Evolutionary conservation across 2,329 filamentous ascomycete species (phyloP).

Genomic region (Aphanocladium album): DNA sequence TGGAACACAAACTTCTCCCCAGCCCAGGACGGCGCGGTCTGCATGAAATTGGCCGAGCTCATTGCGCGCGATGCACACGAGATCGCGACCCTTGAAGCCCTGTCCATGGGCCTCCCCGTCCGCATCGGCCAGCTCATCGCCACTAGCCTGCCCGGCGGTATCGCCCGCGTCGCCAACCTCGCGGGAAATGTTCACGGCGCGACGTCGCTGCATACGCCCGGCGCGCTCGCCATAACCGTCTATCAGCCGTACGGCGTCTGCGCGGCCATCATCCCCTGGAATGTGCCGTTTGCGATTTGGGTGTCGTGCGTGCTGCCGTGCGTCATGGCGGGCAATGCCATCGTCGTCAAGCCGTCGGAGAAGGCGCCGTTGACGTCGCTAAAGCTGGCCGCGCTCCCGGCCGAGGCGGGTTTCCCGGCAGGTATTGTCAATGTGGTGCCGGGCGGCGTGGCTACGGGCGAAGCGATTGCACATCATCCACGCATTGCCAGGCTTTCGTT

Average conservation of each 20-base stretch:
- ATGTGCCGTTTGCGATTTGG: slow-evolving; percentile 66
- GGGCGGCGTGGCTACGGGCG: slow-evolving; percentile 61
- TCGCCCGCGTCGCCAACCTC: slow-evolving; percentile 64
- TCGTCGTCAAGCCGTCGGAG: slow-evolving; percentile 58
- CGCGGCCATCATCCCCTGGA: slow-evolving; percentile 68
- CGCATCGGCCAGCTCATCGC: background rate
- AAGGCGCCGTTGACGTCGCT: slow-evolving; percentile 57
- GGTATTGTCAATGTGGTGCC: slow-evolving; percentile 70
- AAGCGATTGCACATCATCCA: slow-evolving; percentile 59
- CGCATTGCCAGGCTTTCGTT: slow-evolving; percentile 70
- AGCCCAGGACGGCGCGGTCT: slow-evolving; percentile 8
- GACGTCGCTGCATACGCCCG: slow-evolving; percentile 56
- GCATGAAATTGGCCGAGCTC: slow-evolving; percentile 15
- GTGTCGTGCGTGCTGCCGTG: slow-evolving; percentile 68
- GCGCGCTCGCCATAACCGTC: slow-evolving; percentile 63
- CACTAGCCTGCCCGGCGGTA: slow-evolving; percentile 23
- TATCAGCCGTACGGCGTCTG: slow-evolving; percentile 67
- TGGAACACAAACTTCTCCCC: slow-evolving; percentile 9
- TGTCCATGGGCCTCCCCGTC: slow-evolving; percentile 16
- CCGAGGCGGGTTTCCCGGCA: slow-evolving; percentile 67
- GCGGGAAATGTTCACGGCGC: slow-evolving; percentile 67
- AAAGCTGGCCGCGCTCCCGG: slow-evolving; percentile 58
- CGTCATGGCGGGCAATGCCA: slow-evolving; percentile 54
- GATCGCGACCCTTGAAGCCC: slow-evolving; percentile 15
- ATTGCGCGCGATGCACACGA: slow-evolving; percentile 13